A percentile compares a stretch with the other conserved stretches of the same genome.
Evolutionary conservation across 2,329 filamentous ascomycete species (phyloP).

Genomic region (Xylariaceae sp.): DNA sequence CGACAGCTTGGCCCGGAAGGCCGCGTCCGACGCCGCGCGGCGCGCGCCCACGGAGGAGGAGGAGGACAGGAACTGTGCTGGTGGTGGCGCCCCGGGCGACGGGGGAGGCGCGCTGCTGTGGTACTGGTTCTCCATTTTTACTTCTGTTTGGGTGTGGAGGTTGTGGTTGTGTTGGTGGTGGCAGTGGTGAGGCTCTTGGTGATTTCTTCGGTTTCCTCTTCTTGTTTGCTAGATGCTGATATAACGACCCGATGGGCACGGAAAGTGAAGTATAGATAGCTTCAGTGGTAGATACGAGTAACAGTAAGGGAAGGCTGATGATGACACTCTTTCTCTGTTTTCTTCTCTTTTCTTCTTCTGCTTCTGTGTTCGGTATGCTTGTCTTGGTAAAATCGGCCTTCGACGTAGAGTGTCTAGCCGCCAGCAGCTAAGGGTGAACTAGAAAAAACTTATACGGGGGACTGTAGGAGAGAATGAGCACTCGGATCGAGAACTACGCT

Average conservation of each 20-base stretch:
- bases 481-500: constrained; percentile 19
- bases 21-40: constrained; percentile 38
- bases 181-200: background rate
- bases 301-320: no score
- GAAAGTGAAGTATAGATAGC: no score
- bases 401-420: constrained; percentile 19
- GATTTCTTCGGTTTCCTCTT: background rate
- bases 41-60: constrained; percentile 22
- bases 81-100: no score
- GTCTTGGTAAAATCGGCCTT: constrained; percentile 14
- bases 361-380: no score
- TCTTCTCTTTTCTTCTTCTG: constrained; percentile 6
- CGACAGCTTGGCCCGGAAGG: constrained; percentile 52
- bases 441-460: background rate
- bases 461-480: constrained; percentile 19
- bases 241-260: no score
- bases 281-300: no score
- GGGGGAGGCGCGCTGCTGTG: constrained; percentile 11
- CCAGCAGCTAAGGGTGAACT: constrained; percentile 22
- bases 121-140: constrained; percentile 21
- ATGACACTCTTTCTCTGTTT: background rate
- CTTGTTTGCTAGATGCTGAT: no score
- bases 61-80: no score
- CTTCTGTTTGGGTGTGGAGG: constrained; percentile 9
- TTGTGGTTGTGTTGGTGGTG: background rate